Base-by-base conservation (phyloP, 192 early-diverging fungal genomes). In the Backusella psychrophila region DNA sequence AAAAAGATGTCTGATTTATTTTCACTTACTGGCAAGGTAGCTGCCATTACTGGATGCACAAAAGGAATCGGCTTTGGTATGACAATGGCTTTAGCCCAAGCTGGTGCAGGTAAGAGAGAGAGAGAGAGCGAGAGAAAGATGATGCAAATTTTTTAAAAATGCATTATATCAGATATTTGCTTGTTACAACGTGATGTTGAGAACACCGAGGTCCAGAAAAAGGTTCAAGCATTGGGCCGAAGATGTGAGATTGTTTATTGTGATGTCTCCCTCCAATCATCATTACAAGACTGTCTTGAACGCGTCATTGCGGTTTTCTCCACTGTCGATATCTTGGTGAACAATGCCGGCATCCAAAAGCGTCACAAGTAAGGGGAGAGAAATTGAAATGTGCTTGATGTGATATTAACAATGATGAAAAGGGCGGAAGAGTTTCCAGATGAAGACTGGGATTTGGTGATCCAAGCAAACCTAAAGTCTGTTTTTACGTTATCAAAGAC, bases 401-500 rank as follows among this genome's bases (percentile, higher is more conserved):
- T 39, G 33, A 39, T 39, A 39, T 39, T 39, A 11, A 39, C 11
- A 39, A 39, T 33, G 33, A 33, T 33, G 33, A 29, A 29, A 66
- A 78, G 77, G 14, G 66, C 78, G 2, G 66, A 63, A 3, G 69
- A 74, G 17, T 79, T 75, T 34, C 49, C 68, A 15, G 68, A 79
- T 26, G 73, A 79, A 19, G 78, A 79, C 46, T 79, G 66, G 49
- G 73, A 79, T 34, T 39, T 65, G 23, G 78, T 79, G 19, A 65
- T 79, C 23, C 78, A 79, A 63, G 65, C 41, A n/a, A 79, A 79
- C 39, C 34, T 79, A 21, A 79, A 79, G 29, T 42, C 78, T 9
- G 78, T 79, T 23, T 79, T 73, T 73, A 71, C 66, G 6, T 39
- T 79, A 7, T 66, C 49, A 19, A 73, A 79, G 65, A 73, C 73